Conservation (phyloP, 106 monocot species). For the Agapanthus africanus region DNA sequence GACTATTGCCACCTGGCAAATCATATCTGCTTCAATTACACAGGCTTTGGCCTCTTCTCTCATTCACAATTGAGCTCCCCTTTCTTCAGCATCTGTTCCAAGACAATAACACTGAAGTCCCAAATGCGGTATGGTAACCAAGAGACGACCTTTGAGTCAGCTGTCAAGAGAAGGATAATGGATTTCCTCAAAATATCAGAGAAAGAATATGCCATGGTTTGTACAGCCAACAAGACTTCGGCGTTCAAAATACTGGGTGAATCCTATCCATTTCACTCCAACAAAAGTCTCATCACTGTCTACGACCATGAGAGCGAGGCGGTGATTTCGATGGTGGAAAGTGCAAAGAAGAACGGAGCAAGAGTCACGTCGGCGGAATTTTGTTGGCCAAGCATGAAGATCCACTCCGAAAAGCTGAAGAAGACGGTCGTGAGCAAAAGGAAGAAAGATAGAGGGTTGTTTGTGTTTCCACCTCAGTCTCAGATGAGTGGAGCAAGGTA, state of each 20-base stretch:
- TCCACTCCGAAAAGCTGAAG: conserved; percentile 33
- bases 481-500: conserved; percentile 58
- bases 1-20: conserved; percentile 50
- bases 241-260: conserved; percentile 73
- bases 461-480: conserved; percentile 70
- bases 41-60: conserved; percentile 54
- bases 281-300: conserved; percentile 51
- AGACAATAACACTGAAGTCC: conserved; percentile 32
- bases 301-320: conserved; percentile 84
- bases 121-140: conserved; percentile 14
- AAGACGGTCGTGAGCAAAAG: conserved; percentile 32
- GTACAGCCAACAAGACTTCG: conserved; percentile 51
- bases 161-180: conserved; percentile 45
- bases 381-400: conserved; percentile 64
- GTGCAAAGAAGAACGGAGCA: conserved; percentile 36
- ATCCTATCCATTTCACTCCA: conserved; percentile 50
- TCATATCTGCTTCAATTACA: conserved; percentile 64
- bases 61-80: conserved; percentile 33
- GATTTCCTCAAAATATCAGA: conserved; percentile 37
- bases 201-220: conserved; percentile 64
- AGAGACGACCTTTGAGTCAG: conserved; percentile 23
- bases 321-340: conserved; percentile 32
- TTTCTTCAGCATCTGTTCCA: conserved; percentile 47
- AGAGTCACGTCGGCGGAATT: conserved; percentile 46
- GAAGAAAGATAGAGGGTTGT: conserved; percentile 37